These are phyloP conservation scores for Stentor coeruleus DNA, from an alignment of 73 alveolate genomes.

Conservation along the genomic window DNA sequence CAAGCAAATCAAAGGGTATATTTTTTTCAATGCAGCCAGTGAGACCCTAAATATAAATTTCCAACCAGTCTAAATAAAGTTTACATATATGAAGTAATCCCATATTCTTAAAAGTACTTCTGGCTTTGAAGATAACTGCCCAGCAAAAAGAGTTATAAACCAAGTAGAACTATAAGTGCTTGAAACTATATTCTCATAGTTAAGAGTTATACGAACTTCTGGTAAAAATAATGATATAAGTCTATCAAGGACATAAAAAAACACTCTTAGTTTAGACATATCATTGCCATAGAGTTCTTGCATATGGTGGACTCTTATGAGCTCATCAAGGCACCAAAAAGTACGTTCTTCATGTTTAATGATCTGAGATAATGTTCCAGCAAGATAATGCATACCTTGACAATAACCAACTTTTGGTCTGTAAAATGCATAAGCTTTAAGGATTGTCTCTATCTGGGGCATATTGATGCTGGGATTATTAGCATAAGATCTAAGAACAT, in stretches of 20 bases:
- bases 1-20: background rate
- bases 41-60: background rate
- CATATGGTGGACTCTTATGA: constrained; percentile 44
- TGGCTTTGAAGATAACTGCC: background rate
- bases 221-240: constrained; percentile 65
- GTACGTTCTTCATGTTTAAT: constrained; percentile 67
- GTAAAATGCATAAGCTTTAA: constrained; percentile 68
- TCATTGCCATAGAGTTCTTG: constrained; percentile 56
- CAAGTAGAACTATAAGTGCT: constrained; percentile 73
- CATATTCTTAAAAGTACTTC: background rate
- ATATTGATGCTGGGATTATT: constrained; percentile 24
- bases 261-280: constrained; percentile 63
- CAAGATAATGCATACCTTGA: constrained; percentile 91
- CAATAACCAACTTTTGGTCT: constrained; percentile 87
- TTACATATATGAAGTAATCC: constrained; percentile 8
- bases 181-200: constrained; percentile 50
- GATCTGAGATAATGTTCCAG: constrained; percentile 67
- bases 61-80: constrained; percentile 13
- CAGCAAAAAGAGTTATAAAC: constrained; percentile 79
- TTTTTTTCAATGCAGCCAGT: background rate
- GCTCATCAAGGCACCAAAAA: constrained; percentile 46
- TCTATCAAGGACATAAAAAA: constrained; percentile 81
- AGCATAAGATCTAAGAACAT: constrained; percentile 48
- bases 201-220: constrained; percentile 58
- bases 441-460: constrained; percentile 46